A percentile compares a stretch with the other conserved stretches of the same genome.
Evolutionary conservation across 2,329 filamentous ascomycete genomes (phyloP).

Genomic region (Thelonectria olida): DNA sequence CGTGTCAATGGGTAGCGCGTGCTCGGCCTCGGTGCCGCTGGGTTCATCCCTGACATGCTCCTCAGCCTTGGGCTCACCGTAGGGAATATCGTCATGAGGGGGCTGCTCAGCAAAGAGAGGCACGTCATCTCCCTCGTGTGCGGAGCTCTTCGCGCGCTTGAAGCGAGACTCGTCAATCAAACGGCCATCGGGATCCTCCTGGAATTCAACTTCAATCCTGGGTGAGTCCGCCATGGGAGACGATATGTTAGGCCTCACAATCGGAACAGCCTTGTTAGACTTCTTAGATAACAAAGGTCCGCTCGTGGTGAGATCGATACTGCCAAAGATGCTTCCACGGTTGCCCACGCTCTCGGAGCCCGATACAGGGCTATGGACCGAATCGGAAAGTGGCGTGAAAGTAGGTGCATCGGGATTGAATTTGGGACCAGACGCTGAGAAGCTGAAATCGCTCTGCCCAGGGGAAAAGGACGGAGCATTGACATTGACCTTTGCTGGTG

Average conservation of each 20-base stretch:
- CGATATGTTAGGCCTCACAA: conserved; percentile 70
- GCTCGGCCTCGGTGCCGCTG: conserved; percentile 53
- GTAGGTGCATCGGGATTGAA: conserved; percentile 81
- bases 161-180: conserved; percentile 71
- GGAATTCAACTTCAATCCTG: conserved; percentile 31
- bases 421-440: conserved; percentile 71
- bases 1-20: conserved; percentile 54
- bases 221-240: conserved; percentile 48
- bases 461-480: conserved; percentile 78
- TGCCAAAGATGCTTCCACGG: conserved; percentile 71
- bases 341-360: conserved; percentile 54
- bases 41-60: conserved; percentile 35
- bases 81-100: conserved; percentile 22
- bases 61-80: conserved; percentile 32
- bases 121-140: conserved; percentile 75
- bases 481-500: conserved; percentile 69
- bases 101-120: conserved; percentile 75
- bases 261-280: conserved; percentile 87
- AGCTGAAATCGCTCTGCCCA: conserved; percentile 70
- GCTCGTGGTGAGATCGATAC: conserved; percentile 69
- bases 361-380: conserved; percentile 58
- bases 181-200: conserved; percentile 58
- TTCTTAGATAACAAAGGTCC: conserved; percentile 76
- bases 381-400: conserved; percentile 72
- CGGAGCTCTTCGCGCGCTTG: conserved; percentile 77